These are phyloP conservation scores for Peltaster fructicola DNA, from an alignment of 2,329 filamentous ascomycete genomes.

Conservation along the genomic window DNA sequence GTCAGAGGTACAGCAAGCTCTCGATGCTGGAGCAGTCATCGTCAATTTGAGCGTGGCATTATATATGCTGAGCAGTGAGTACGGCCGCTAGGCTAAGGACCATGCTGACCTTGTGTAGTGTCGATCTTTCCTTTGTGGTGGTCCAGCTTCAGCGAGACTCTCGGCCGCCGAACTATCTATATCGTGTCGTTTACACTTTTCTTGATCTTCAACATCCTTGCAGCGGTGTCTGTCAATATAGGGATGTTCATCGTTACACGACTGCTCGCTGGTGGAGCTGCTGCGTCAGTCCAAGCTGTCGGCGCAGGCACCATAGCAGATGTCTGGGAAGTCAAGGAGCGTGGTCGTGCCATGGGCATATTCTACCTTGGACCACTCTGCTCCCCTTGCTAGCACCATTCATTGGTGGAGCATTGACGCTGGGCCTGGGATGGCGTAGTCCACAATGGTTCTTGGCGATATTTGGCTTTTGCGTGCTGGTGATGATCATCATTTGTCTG, in stretches of 20 bases:
- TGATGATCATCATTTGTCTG: conserved; percentile 41
- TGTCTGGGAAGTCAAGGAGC: conserved; percentile 55
- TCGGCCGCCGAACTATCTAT: conserved; percentile 63
- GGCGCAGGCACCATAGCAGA: conserved; percentile 72
- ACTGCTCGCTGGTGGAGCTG: conserved; percentile 54
- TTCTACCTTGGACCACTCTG: conserved; percentile 67
- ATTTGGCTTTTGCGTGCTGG: conserved; percentile 43
- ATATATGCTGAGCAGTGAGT: conserved; percentile 61
- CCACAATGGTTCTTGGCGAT: conserved; percentile 63
- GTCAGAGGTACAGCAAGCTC: conserved; percentile 41
- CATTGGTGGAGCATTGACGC: conserved; percentile 53
- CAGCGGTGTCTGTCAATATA: conserved; percentile 51
- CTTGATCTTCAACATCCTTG: conserved; percentile 50
- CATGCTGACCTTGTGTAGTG: no score
- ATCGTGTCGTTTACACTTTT: conserved; percentile 57
- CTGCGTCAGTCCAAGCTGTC: conserved; percentile 66
- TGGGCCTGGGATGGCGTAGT: conserved; percentile 54
- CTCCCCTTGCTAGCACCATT: conserved; percentile 63
- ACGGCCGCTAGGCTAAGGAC: no score
- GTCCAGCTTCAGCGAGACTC: conserved; percentile 59
- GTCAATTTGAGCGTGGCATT: conserved; percentile 61
- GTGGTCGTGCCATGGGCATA: conserved; percentile 63
- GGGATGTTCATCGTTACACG: conserved; percentile 64
- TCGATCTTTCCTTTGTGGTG: conserved; percentile 75
- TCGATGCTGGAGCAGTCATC: conserved; percentile 45